Evolutionary conservation across 106 monocot species (phyloP).

Genomic region (Chionographis japonica): DNA sequence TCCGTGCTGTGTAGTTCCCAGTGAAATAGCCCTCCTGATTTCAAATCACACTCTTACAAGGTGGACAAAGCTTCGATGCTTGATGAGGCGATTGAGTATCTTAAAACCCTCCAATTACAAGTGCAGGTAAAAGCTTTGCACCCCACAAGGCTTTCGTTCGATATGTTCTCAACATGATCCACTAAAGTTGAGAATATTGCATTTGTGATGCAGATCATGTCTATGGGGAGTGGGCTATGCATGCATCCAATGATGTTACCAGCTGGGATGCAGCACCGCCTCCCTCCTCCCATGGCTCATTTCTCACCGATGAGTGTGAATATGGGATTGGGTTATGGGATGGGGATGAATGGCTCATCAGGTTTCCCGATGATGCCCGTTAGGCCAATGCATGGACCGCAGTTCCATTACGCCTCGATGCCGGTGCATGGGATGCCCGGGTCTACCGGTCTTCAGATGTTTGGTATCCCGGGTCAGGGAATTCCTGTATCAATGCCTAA

Average conservation of each 20-base stretch:
- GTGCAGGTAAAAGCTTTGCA: conserved; percentile 52
- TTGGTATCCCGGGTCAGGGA: conserved; percentile 33
- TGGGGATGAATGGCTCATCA: conserved; percentile 38
- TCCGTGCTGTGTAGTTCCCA: neutral
- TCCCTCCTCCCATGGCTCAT: conserved; percentile 5
- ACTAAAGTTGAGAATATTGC: neutral
- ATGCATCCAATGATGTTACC: conserved; percentile 73
- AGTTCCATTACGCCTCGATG: conserved; percentile 29
- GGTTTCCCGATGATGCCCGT: conserved; percentile 24
- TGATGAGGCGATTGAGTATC: conserved; percentile 94
- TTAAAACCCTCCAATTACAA: conserved; percentile 92
- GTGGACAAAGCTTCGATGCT: conserved; percentile 99
- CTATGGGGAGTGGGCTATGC: conserved; percentile 73
- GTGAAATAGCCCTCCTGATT: conserved; percentile 3
- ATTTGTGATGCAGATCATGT: conserved; percentile 57
- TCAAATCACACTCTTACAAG: conserved; percentile 19
- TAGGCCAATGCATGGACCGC: conserved; percentile 24
- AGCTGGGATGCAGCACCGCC: conserved; percentile 46
- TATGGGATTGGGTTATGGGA: conserved; percentile 32
- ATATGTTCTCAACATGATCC: neutral
- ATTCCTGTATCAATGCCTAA: conserved; percentile 20
- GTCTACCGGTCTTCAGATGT: conserved; percentile 23
- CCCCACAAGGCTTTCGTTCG: neutral
- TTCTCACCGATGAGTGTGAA: conserved; percentile 10
- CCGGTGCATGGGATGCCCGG: conserved; percentile 31